Evolutionary conservation across 495 filamentous ascomycete species (phyloP), one percentile per base, ranked within the genome.

Genomic region (Hyaloscypha hepaticicola): DNA sequence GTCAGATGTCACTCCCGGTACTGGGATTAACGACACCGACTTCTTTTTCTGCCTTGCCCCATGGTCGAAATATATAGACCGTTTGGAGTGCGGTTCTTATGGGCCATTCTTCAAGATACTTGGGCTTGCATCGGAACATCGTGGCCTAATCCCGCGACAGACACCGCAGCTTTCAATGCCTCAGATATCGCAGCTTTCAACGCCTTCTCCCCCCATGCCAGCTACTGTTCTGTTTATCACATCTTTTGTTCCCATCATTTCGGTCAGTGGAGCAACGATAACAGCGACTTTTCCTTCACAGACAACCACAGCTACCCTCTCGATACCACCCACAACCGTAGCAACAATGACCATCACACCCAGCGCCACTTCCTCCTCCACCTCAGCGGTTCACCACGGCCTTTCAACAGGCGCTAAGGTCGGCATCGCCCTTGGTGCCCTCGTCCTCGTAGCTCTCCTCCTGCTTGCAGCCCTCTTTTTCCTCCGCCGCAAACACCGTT

Each of bases 361-460:
- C 28, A n/a, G 22, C n/a, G n/a, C 34, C 21, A 33, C 59, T 1
- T 21, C 58, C 51, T 5, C 58, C 4, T 8, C 48, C 2, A 19
- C 21, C 24, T 24, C 60, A 24, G 25, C 9, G 28, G 31, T 27
- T 63, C 63, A 26, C 58, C 56, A 34, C 31, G 61, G 62, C 11
- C 63, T 72, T 56, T 61, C 63, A n/a, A 33, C 34, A 3, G 69
- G 69, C 9, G 66, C 64, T 16, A 66, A 62, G 55, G 61, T 69
- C 3, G 69, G 66, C 12, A 65, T 66, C 38, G 69, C 66, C 6
- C 51, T 71, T 11, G 69, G 65, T 19, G 48, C 53, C 29, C 29
- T 66, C 5, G 49, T 56, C 1, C 8, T 71, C 25, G 21, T 68
- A 22, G 49, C 57, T 26, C 28, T 62, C 41, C 27, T 69, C 34